These are phyloP conservation scores for Fomitopsis betulina DNA, from an alignment of 1,284 basidiomycete genomes.

Conservation along the genomic window DNA sequence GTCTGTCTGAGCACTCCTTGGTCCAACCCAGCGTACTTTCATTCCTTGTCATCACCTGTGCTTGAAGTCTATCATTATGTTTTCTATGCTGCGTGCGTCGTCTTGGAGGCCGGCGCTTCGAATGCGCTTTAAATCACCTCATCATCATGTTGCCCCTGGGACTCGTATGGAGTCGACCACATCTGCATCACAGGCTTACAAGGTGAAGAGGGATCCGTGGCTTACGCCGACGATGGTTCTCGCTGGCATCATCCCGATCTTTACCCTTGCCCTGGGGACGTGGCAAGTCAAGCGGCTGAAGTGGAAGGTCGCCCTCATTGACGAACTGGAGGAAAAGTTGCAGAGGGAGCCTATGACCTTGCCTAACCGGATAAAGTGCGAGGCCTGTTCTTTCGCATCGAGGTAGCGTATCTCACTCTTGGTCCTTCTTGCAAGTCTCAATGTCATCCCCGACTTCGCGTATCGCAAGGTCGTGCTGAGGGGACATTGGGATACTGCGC, in stretches of 20 bases:
- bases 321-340: conserved; percentile 92
- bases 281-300: conserved; percentile 92
- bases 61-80: neutral
- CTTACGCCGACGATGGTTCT: conserved; percentile 74
- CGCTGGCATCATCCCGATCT: conserved; percentile 83
- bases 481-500: conserved; percentile 75
- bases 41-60: neutral
- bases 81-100: neutral
- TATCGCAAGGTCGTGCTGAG: conserved; percentile 81
- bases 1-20: neutral
- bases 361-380: conserved; percentile 87
- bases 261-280: conserved; percentile 88
- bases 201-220: conserved; percentile 51
- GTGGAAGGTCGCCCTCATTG: conserved; percentile 95
- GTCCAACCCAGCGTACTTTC: neutral
- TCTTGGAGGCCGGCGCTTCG: neutral
- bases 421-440: conserved; percentile 36
- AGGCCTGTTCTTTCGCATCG: conserved; percentile 4
- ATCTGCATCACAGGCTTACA: conserved; percentile 33
- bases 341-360: conserved; percentile 75
- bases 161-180: conserved; percentile 9
- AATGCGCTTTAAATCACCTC: neutral
- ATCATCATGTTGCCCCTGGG: neutral
- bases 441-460: conserved; percentile 79
- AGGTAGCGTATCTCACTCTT: conserved; percentile 1